Percentiles rank a stretch among this genome's conserved stretches.
Conservation (phyloP, 495 filamentous ascomycete species). For the Xylaria curta region DNA sequence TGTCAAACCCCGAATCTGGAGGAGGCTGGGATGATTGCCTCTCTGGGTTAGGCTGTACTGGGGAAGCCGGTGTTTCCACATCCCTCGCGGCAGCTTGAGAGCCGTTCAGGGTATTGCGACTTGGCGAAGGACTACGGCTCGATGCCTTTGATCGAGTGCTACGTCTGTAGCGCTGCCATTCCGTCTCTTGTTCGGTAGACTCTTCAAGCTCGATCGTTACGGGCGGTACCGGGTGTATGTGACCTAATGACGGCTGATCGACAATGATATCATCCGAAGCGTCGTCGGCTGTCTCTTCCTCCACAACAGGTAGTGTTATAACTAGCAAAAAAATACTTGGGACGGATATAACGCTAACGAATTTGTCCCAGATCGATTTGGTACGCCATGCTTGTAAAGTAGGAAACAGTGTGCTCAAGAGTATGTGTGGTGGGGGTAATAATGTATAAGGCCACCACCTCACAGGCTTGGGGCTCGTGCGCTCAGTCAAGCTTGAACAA, state of each 20-base stretch:
- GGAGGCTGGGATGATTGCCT: conserved; percentile 34
- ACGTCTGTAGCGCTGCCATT: conserved; percentile 61
- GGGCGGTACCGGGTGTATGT: conserved; percentile 38
- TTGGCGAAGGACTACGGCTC: conserved; percentile 39
- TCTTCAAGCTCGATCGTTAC: conserved; percentile 38
- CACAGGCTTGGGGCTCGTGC: conserved; percentile 54
- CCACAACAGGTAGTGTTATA: conserved; percentile 90
- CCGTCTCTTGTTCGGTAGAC: conserved; percentile 46
- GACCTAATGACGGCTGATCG: conserved; percentile 35
- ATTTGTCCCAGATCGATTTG: conserved; percentile 77
- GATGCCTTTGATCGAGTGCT: conserved; percentile 46
- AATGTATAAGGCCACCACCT: conserved; percentile 77
- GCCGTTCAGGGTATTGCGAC: conserved; percentile 23
- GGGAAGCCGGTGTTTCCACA: conserved; percentile 4
- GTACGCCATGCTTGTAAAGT: conserved; percentile 80
- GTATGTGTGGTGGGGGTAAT: conserved; percentile 71
- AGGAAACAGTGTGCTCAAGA: conserved; percentile 82
- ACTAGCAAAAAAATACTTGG: conserved; percentile 91
- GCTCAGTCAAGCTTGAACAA: conserved; percentile 49
- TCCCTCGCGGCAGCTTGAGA: background rate
- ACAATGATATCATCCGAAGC: conserved; percentile 54
- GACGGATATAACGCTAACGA: conserved; percentile 78
- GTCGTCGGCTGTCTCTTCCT: conserved; percentile 60
- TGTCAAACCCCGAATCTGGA: conserved; percentile 34
- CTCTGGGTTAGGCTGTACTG: conserved; percentile 20